Evolutionary conservation across 129 eudicot species (phyloP).

Genomic region (Tagetes patula): DNA sequence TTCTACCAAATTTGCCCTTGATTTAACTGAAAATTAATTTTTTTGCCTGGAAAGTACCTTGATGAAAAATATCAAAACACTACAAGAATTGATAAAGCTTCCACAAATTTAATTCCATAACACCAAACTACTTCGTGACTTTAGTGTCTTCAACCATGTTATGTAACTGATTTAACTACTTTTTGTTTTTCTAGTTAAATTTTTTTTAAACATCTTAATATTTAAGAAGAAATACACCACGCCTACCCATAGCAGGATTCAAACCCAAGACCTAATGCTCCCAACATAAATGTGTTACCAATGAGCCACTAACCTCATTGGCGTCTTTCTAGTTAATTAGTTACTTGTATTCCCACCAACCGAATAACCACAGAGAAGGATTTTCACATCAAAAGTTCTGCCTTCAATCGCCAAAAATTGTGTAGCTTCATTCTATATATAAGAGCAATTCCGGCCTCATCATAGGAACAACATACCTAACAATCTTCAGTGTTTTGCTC

Average conservation of each 20-base stretch:
- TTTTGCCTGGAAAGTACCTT: background rate
- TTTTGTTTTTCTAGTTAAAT: no score
- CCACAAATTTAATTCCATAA: slow-evolving; percentile 9
- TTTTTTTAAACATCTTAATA: no score
- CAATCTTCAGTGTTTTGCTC: background rate
- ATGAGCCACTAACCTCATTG: no score
- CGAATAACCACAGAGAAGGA: background rate
- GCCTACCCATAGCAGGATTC: no score
- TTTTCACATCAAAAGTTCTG: background rate
- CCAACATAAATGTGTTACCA: no score
- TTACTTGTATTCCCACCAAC: background rate
- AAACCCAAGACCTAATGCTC: no score
- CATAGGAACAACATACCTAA: background rate
- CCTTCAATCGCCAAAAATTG: background rate
- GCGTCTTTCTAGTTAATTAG: background rate
- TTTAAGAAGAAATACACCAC: no score
- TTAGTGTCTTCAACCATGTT: background rate
- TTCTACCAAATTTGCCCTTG: background rate
- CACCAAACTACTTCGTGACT: slow-evolving; percentile 1
- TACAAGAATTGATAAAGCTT: slow-evolving; percentile 4
- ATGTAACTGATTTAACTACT: background rate
- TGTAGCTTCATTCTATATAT: background rate
- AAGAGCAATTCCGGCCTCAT: background rate
- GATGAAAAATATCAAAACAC: slow-evolving; percentile 1
- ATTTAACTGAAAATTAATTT: background rate